Evolutionary conservation across 169 alveolate genomes (phyloP).

Genomic region (Theileria luwenshuni): DNA sequence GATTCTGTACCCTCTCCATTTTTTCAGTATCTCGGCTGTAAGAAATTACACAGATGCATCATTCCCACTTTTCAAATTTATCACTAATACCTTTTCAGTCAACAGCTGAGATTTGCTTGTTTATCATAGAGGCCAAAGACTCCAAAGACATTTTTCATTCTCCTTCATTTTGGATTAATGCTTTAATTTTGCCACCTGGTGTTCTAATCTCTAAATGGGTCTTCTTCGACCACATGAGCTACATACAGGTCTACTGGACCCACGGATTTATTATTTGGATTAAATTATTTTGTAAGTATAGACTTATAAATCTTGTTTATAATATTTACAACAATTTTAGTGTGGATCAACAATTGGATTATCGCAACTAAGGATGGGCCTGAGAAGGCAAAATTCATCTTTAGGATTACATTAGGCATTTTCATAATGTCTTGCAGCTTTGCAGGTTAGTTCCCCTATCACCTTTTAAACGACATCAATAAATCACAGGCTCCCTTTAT

Average conservation of each 20-base stretch:
- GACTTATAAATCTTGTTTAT: no score
- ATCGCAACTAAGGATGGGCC: slow-evolving; percentile 30
- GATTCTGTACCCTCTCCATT: slow-evolving; percentile 50
- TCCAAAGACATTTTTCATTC: slow-evolving; percentile 48
- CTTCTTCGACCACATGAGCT: slow-evolving; percentile 31
- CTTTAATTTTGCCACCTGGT: slow-evolving; percentile 48
- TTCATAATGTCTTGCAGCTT: slow-evolving; percentile 60
- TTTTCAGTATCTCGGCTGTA: slow-evolving; percentile 47
- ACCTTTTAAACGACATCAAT: not conserved
- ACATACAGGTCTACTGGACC: slow-evolving; percentile 54
- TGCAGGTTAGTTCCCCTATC: slow-evolving; percentile 39
- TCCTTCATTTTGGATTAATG: slow-evolving; percentile 45
- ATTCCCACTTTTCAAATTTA: not conserved
- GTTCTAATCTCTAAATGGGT: slow-evolving; percentile 23
- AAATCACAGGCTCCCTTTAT: slow-evolving; percentile 50
- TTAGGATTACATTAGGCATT: slow-evolving; percentile 43
- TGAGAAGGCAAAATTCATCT: slow-evolving; percentile 36
- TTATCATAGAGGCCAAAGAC: slow-evolving; percentile 52
- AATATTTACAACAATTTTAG: not conserved
- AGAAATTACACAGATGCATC: not conserved
- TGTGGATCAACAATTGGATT: slow-evolving; percentile 34
- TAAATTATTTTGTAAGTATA: slow-evolving; percentile 34
- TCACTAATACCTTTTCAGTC: slow-evolving; percentile 18
- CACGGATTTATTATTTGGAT: slow-evolving; percentile 59
- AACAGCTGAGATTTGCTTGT: slow-evolving; percentile 55